Evolutionary conservation across 345 rosid genomes (phyloP).

Genomic region (Pseudoturritis turrita): DNA sequence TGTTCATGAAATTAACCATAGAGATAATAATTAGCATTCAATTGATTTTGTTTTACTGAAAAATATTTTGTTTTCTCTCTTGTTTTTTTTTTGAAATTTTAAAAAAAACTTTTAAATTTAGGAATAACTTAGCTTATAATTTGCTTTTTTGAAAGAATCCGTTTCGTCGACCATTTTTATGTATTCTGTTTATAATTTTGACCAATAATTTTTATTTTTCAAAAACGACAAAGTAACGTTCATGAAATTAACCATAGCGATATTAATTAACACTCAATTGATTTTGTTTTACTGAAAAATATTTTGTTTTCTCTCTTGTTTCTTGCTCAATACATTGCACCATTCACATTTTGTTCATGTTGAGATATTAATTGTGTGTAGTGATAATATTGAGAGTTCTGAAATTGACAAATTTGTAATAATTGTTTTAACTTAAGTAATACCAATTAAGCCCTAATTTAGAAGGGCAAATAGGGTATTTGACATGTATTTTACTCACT

Average conservation of each 20-base stretch:
- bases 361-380: background rate
- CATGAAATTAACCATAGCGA: background rate
- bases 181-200: too few species aligned
- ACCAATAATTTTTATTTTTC: too few species aligned
- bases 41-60: background rate
- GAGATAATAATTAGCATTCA: background rate
- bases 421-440: background rate
- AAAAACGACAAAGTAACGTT: background rate
- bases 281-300: background rate
- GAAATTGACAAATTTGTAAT: background rate
- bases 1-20: background rate
- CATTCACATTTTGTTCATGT: background rate
- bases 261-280: background rate
- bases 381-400: background rate
- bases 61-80: background rate
- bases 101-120: background rate
- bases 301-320: background rate
- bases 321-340: background rate
- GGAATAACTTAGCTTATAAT: too few species aligned
- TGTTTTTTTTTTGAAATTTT: too few species aligned
- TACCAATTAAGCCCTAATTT: background rate
- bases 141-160: too few species aligned
- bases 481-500: background rate
- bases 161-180: too few species aligned
- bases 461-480: background rate